Evolutionary conservation across 1,284 basidiomycete species (phyloP).

Genomic region (Ceratobasidium papillatum): DNA sequence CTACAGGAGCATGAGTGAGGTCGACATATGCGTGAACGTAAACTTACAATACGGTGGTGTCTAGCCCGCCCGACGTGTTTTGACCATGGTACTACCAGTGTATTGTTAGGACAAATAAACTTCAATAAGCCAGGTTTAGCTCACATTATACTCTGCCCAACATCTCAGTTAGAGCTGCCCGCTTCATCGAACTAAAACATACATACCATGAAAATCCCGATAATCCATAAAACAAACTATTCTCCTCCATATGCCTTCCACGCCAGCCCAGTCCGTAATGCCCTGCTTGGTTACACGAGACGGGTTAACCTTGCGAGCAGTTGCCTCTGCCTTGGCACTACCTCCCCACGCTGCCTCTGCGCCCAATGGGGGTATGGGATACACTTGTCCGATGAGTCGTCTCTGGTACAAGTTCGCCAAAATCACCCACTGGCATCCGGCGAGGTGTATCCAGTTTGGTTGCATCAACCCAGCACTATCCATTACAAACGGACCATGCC

Average conservation of each 20-base stretch:
- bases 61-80: conserved; percentile 23
- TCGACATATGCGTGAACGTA: not conserved
- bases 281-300: conserved; percentile 30
- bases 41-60: conserved; percentile 33
- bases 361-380: conserved; percentile 11
- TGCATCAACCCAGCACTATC: not conserved
- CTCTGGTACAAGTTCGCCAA: conserved; percentile 24
- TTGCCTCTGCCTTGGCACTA: not conserved
- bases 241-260: conserved; percentile 44
- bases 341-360: conserved; percentile 22
- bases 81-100: conserved; percentile 23
- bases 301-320: conserved; percentile 20
- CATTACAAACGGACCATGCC: conserved; percentile 33
- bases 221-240: conserved; percentile 45
- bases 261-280: conserved; percentile 44
- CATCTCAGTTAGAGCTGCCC: not conserved
- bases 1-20: conserved; percentile 8
- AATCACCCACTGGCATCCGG: conserved; percentile 41
- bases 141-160: conserved; percentile 19
- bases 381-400: conserved; percentile 1
- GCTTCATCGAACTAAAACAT: not conserved
- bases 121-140: not conserved
- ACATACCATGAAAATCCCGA: conserved; percentile 40
- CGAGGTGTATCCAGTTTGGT: conserved; percentile 43
- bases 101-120: conserved; percentile 5